These are phyloP conservation scores for Trichoderma atroviride DNA, from an alignment of 2,329 filamentous ascomycete genomes.

Conservation along the genomic window DNA sequence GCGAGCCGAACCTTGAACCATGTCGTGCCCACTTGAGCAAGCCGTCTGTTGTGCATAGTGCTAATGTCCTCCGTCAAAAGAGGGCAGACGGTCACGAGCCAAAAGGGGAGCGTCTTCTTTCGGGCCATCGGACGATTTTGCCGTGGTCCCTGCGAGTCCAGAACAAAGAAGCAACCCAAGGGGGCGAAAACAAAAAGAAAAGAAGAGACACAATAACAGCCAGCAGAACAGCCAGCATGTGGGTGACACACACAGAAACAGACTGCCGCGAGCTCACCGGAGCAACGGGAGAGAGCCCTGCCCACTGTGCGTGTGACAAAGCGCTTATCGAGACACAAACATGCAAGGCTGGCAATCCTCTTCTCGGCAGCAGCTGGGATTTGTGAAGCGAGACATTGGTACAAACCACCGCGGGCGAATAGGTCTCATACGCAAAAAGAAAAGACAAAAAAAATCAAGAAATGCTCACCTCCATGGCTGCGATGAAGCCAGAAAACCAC, in stretches of 20 bases:
- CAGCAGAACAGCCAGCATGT: neutral
- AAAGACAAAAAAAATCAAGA: neutral
- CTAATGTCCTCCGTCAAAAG: conserved; percentile 16
- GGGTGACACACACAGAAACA: conserved; percentile 21
- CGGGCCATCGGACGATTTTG: neutral
- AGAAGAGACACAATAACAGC: neutral
- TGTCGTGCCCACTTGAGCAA: conserved; percentile 22
- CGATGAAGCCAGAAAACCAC: neutral
- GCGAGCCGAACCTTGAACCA: conserved; percentile 24
- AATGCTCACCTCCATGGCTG: conserved; percentile 21
- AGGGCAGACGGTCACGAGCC: conserved; percentile 18
- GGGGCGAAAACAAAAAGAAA: neutral
- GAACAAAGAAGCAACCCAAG: neutral
- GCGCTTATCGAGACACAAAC: conserved; percentile 23
- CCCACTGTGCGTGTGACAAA: conserved; percentile 8
- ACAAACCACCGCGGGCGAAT: neutral
- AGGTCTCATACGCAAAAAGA: neutral
- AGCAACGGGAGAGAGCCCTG: conserved; percentile 16
- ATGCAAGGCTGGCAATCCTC: neutral
- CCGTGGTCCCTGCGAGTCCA: neutral
- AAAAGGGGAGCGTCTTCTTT: neutral
- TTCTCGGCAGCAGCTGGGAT: neutral
- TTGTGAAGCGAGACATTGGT: neutral
- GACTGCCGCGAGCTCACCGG: conserved; percentile 12
- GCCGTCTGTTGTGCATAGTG: neutral